Base-by-base conservation (phyloP, 2,329 filamentous ascomycete species). In the Parascedosporium putredinis region DNA sequence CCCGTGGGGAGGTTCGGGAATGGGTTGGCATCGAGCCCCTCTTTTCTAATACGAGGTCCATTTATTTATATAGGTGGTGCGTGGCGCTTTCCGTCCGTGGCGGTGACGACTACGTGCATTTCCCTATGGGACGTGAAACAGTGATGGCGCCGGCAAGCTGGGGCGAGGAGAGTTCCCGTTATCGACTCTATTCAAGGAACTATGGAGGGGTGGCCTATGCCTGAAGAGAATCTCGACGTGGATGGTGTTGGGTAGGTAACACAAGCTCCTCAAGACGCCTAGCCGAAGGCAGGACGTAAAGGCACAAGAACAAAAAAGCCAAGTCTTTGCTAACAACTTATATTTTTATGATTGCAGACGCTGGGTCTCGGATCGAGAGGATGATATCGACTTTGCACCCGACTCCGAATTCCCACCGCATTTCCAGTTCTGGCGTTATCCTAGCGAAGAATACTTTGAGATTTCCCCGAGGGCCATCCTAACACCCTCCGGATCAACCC, bases 401-500 rank as follows among this genome's bases (percentile, higher is more conserved):
- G 64, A 64, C 0, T 66, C 66, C 1, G 54, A 57, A 0, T 59
- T 81, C 0, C 77, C 78, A 3, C 64, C 65, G 0, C 74, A 81
- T 55, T 75, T 82, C 54, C 68, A 75, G 1, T 67, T 77, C 64
- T 79, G 77, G 67, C 68, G 79, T 3, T 74, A 70, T 9, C 78
- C 76, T 1, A 64, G 68, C 25, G 56, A 65, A 0, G 62, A 60
- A 46, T 67, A 64, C 52, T 82, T 71, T 63, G 64, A 59, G 1
- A 54, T 73, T 14, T 79, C 72, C 1, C 67, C 67, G 0, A 57
- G 54, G 0, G 60, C 0, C 67, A 72, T 47, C 61, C 64, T 0
- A 62, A 72, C 53, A 67, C 67, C 0, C 65, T 81, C 0, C 65
- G 66, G 2, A 59, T 82, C 1, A 65, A 54, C 1, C 72, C 76